A percentile compares a stretch with the other conserved stretches of the same genome.
These are phyloP conservation scores for Metschnikowia colocasiae DNA, from an alignment of 805 yeast species.

Conservation along the genomic window DNA sequence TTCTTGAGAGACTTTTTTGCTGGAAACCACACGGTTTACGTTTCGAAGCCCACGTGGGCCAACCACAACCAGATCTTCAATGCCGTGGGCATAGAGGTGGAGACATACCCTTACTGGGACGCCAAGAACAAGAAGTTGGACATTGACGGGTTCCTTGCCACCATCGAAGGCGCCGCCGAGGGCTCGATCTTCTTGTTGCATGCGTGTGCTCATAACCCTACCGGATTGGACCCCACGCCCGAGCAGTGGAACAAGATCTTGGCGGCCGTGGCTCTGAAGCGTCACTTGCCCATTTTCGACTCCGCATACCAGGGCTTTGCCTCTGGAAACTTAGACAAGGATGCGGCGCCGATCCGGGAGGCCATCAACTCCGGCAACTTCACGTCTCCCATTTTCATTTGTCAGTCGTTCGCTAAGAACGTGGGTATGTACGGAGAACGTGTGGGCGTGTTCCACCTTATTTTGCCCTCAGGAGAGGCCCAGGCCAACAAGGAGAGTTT, in stretches of 20 bases:
- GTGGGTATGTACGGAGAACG: constrained; percentile 98
- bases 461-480: constrained; percentile 37
- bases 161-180: constrained; percentile 62
- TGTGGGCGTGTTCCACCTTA: constrained; percentile 86
- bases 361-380: constrained; percentile 44
- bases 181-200: constrained; percentile 84
- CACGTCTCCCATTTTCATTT: constrained; percentile 58
- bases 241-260: constrained; percentile 78
- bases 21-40: constrained; percentile 19
- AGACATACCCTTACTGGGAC: constrained; percentile 85
- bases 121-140: constrained; percentile 64
- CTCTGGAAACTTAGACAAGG: constrained; percentile 76
- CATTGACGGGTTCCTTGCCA: constrained; percentile 58
- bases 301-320: constrained; percentile 98
- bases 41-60: constrained; percentile 88
- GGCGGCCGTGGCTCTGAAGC: constrained; percentile 52
- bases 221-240: constrained; percentile 88
- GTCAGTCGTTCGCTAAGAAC: constrained; percentile 96
- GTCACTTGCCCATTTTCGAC: constrained; percentile 83
- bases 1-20: constrained; percentile 53
- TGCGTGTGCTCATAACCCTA: constrained; percentile 97
- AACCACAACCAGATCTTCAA: constrained; percentile 85
- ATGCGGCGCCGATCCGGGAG: constrained; percentile 75
- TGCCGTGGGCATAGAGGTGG: constrained; percentile 62
- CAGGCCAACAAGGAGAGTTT: constrained; percentile 8